Conservation (phyloP, 805 yeast genomes). For the Hermanozyma aechmeae region DNA sequence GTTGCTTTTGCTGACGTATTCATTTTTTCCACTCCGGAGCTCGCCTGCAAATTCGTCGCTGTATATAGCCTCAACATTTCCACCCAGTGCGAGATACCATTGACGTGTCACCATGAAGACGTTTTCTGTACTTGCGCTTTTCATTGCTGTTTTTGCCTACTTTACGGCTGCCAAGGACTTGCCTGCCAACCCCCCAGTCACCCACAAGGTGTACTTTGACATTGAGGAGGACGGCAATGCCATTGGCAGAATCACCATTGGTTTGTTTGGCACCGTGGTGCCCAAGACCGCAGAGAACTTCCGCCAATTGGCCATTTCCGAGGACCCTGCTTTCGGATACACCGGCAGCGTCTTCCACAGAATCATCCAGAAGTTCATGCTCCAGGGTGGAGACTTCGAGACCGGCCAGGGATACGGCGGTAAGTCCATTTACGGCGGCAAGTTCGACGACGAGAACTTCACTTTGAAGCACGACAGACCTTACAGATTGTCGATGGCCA, state of each 20-base stretch:
- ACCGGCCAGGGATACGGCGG: slow-evolving; percentile 72
- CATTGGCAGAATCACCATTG: slow-evolving; percentile 78
- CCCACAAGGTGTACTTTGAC: slow-evolving; percentile 81
- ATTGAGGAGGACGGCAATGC: slow-evolving; percentile 67
- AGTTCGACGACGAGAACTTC: slow-evolving; percentile 74
- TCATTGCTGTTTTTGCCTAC: slow-evolving; percentile 6
- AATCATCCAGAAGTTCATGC: slow-evolving; percentile 63
- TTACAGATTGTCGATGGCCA: slow-evolving; percentile 70
- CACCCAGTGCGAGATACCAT: too few relatives aligned
- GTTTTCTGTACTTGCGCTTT: slow-evolving; percentile 6
- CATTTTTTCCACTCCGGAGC: too few relatives aligned
- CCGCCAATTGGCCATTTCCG: slow-evolving; percentile 61
- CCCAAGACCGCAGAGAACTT: slow-evolving; percentile 89
- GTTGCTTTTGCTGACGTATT: too few relatives aligned
- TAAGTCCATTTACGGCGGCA: slow-evolving; percentile 66
- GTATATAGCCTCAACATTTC: too few relatives aligned
- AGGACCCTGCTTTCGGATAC: slow-evolving; percentile 60
- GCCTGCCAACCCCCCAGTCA: slow-evolving; percentile 44
- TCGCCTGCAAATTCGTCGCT: too few relatives aligned
- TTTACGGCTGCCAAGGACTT: slow-evolving; percentile 5
- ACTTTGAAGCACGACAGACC: slow-evolving; percentile 58
- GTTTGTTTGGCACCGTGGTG: slow-evolving; percentile 77
- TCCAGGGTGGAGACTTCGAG: slow-evolving; percentile 85
- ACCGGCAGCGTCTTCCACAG: slow-evolving; percentile 62
- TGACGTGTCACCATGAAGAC: too few relatives aligned